These are phyloP conservation scores for Flagelloscypha sp. DNA, from an alignment of 768 basidiomycete species.

Conservation along the genomic window DNA sequence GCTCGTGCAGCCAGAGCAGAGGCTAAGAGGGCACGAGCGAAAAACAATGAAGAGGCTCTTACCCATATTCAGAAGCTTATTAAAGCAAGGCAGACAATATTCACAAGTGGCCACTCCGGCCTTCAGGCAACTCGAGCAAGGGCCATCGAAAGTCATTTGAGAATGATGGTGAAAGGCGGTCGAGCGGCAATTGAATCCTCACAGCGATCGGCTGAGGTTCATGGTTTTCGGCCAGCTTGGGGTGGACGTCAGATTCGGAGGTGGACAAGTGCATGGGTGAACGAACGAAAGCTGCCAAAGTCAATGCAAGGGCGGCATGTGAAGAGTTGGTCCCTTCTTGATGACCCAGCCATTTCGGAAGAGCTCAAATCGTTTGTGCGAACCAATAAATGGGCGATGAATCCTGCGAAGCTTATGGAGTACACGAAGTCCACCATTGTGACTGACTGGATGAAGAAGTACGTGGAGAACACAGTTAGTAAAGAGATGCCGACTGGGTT, in stretches of 20 bases:
- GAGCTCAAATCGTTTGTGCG: slow-evolving; percentile 22
- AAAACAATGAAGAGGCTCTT: no score
- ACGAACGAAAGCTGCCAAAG: slow-evolving; percentile 14
- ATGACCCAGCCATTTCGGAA: slow-evolving; percentile 19
- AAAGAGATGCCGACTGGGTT: slow-evolving; percentile 27
- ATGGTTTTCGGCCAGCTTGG: slow-evolving; percentile 14
- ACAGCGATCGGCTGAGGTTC: slow-evolving; percentile 8
- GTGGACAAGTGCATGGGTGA: slow-evolving; percentile 13
- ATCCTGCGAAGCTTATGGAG: slow-evolving; percentile 22
- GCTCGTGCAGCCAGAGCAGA: no score
- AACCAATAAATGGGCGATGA: slow-evolving; percentile 28
- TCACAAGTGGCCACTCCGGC: slow-evolving; percentile 11
- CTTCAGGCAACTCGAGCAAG: slow-evolving; percentile 10
- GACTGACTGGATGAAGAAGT: slow-evolving; percentile 20
- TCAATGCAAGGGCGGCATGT: slow-evolving; percentile 19
- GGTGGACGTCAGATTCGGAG: slow-evolving; percentile 4
- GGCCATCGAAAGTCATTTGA: no score
- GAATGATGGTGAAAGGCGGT: slow-evolving; percentile 10
- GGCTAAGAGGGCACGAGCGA: no score
- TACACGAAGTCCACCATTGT: slow-evolving; percentile 18
- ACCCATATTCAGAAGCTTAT: slow-evolving; percentile 14
- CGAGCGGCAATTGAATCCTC: slow-evolving; percentile 11
- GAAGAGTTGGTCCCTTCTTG: slow-evolving; percentile 20
- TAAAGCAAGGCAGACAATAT: slow-evolving; percentile 9
- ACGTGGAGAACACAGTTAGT: slow-evolving; percentile 18